Percentiles rank a stretch among this genome's conserved stretches.
phyloP scores from a whole-genome alignment of 2,329 filamentous ascomycete species.

The Epicoccum sorghinum region DNA sequence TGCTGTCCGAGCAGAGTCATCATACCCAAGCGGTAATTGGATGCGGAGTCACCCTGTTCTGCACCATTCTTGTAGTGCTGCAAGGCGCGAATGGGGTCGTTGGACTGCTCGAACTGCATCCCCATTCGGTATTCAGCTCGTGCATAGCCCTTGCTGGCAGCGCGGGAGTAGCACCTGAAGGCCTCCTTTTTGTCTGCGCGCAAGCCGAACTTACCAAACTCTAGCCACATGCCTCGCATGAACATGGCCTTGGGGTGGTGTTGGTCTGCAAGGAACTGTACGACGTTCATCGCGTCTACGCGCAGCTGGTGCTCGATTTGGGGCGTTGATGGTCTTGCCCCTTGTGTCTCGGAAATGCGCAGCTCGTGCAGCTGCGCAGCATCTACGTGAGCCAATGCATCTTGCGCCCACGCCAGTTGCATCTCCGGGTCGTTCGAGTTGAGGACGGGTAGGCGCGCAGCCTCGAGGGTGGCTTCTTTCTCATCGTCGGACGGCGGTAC shows the following conservation, averaged over 20 bases:
- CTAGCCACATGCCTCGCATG: conserved; percentile 93
- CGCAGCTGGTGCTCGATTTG: conserved; percentile 87
- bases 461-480: conserved; percentile 87
- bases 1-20: conserved; percentile 96
- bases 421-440: conserved; percentile 94
- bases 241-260: conserved; percentile 93
- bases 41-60: conserved; percentile 82
- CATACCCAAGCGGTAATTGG: conserved; percentile 89
- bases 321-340: conserved; percentile 76
- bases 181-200: conserved; percentile 94
- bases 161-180: conserved; percentile 81
- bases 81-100: conserved; percentile 88
- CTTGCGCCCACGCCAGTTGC: conserved; percentile 96
- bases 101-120: conserved; percentile 96
- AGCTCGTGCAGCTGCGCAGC: conserved; percentile 77
- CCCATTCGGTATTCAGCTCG: conserved; percentile 95
- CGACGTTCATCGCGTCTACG: conserved; percentile 88
- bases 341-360: conserved; percentile 65
- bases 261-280: conserved; percentile 87
- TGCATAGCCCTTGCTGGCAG: conserved; percentile 84
- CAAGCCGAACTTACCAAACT: conserved; percentile 95
- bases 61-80: conserved; percentile 88
- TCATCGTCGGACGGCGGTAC: conserved; percentile 94
- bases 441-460: conserved; percentile 80
- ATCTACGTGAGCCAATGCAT: conserved; percentile 87